Percentiles rank a stretch among this genome's conserved stretches.
phyloP scores from a whole-genome alignment of 257 asterid species.

The Echium plantagineum region DNA sequence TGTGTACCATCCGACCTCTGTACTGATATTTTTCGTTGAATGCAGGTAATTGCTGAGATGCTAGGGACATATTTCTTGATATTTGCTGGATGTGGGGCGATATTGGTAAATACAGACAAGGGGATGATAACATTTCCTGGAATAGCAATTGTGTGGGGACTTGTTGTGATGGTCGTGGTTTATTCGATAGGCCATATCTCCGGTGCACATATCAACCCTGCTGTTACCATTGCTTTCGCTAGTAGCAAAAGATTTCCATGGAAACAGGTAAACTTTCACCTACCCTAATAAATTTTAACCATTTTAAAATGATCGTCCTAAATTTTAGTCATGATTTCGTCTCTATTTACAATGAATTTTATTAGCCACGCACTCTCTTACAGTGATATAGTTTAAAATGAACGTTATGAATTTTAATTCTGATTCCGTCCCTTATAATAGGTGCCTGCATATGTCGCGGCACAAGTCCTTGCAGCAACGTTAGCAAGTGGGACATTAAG shows the following conservation, averaged over 20 bases:
- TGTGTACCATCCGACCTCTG: too few relatives aligned
- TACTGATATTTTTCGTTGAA: not conserved
- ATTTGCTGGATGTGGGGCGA: conserved; percentile 33
- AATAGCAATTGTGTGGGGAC: conserved; percentile 29
- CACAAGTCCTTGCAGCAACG: conserved; percentile 68
- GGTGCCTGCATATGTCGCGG: conserved; percentile 66
- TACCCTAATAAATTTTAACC: not conserved
- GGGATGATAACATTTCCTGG: conserved; percentile 24
- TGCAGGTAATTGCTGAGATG: conserved; percentile 24
- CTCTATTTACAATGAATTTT: too few relatives aligned
- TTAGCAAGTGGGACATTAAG: conserved; percentile 75
- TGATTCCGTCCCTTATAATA: conserved; percentile 2
- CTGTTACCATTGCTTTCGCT: conserved; percentile 34
- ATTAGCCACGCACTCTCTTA: too few relatives aligned
- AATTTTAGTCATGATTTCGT: not conserved
- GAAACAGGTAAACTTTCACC: conserved; percentile 20
- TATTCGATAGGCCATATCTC: conserved; percentile 32
- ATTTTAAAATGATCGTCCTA: not conserved
- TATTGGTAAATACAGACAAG: conserved; percentile 20
- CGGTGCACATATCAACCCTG: conserved; percentile 30
- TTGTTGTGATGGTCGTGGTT: conserved; percentile 31
- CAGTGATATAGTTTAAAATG: too few relatives aligned
- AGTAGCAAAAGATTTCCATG: conserved; percentile 27
- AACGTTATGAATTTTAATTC: not conserved
- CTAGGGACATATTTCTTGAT: conserved; percentile 28